Evolutionary conservation across 1,284 basidiomycete genomes (phyloP).

Genomic region (Pascua sp.): DNA sequence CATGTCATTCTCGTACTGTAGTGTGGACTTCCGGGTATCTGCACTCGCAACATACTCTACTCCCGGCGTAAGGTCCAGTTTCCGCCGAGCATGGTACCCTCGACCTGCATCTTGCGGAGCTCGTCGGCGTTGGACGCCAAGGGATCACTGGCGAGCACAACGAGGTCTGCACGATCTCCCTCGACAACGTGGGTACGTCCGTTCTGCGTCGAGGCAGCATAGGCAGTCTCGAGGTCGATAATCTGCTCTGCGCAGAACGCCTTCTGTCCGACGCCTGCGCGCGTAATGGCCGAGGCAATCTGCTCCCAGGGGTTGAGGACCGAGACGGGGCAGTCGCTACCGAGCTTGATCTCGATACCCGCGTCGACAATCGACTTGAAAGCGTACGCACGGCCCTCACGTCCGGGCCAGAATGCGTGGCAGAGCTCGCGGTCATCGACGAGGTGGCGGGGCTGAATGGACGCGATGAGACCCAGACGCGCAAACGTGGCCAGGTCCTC

Average conservation of each 20-base stretch:
- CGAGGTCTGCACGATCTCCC: conserved; percentile 33
- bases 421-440: conserved; percentile 40
- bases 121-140: conserved; percentile 25
- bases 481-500: conserved; percentile 33
- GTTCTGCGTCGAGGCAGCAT: conserved; percentile 17
- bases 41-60: neutral
- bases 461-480: conserved; percentile 32
- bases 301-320: conserved; percentile 40
- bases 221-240: conserved; percentile 25
- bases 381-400: conserved; percentile 35
- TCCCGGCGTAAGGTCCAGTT: conserved; percentile 26
- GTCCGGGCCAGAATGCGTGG: conserved; percentile 35
- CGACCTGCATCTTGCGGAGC: conserved; percentile 28
- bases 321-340: conserved; percentile 41
- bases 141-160: conserved; percentile 29
- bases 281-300: conserved; percentile 34
- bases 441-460: conserved; percentile 42
- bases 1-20: neutral
- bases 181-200: neutral
- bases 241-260: conserved; percentile 23
- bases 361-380: conserved; percentile 31
- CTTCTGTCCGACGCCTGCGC: conserved; percentile 6
- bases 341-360: conserved; percentile 33
- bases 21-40: no score
- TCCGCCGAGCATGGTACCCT: conserved; percentile 40